Evolutionary conservation across 148 eudicot genomes (phyloP).

Genomic region (Rhododendron mucronatum): DNA sequence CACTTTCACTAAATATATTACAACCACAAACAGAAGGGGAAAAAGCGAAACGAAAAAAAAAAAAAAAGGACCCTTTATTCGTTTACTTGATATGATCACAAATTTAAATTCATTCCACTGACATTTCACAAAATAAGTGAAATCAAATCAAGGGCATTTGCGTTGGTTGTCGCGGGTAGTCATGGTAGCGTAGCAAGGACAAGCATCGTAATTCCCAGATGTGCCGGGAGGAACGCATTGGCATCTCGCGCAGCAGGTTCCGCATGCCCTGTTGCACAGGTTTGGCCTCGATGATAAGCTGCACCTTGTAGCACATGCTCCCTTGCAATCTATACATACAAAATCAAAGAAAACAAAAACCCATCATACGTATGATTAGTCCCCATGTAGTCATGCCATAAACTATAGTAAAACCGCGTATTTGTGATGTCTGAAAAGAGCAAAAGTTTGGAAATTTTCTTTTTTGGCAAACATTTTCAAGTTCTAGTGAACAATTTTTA

Average conservation of each 20-base stretch:
- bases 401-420: background rate
- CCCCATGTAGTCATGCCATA: background rate
- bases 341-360: background rate
- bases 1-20: background rate
- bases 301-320: slow-evolving; percentile 49
- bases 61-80: background rate
- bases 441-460: background rate
- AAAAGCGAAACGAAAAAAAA: background rate
- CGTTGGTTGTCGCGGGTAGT: slow-evolving; percentile 39
- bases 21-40: background rate
- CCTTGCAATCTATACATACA: slow-evolving; percentile 40
- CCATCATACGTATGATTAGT: background rate
- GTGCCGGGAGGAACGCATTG: slow-evolving; percentile 64
- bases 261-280: slow-evolving; percentile 58
- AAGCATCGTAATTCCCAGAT: slow-evolving; percentile 37
- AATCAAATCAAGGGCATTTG: slow-evolving; percentile 44
- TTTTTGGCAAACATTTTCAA: background rate
- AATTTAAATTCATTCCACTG: background rate
- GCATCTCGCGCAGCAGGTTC: slow-evolving; percentile 56
- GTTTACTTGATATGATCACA: background rate
- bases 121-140: background rate
- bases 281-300: slow-evolving; percentile 35
- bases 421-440: background rate
- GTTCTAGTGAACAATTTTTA: background rate
- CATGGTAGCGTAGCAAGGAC: slow-evolving; percentile 49